Base-by-base conservation (phyloP, 2,329 filamentous ascomycete genomes). In the Pestalotiopsis sp. region DNA sequence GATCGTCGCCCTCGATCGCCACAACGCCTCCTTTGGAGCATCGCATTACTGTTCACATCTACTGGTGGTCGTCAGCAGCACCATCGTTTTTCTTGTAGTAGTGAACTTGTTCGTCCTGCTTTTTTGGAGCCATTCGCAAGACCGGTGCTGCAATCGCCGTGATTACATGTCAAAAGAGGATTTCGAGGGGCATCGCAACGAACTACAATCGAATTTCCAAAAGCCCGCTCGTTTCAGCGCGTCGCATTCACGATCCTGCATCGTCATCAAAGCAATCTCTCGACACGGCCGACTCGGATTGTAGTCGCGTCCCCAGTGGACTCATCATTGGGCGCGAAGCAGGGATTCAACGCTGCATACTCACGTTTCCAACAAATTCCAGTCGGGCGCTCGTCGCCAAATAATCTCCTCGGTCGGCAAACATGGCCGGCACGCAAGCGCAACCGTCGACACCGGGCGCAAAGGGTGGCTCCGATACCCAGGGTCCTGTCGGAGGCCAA, bases 351-450 rank as follows among this genome's bases (percentile, higher is more conserved):
- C n/a, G 17, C 17, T n/a, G 11, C 20, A 52, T n/a, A n/a, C 45
- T n/a, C 20, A 20, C 23, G 23, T 27, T 20, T 27, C 12, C 57
- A 63, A 2, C 60, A 63, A 12, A 23, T 14, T 23, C 5, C 27
- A 38, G 17, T 31, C 36, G 38, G 27, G 60, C 60, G 60, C 45
- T 52, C 45, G n/a, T 23, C 40, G 17, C 41, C 20, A 27, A 38
- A 20, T 52, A 27, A 25, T 31, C 17, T n/a, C 38, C 38, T 20
- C 62, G 27, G 27, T 45, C 64, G 25, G 17, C 17, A 20, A 68
- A 52, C 31, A 78, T 78, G 76, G 75, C 75, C 68, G 74, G 74
- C 70, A 14, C 57, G 7, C 17, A 66, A 63, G 20, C 52, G 20
- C 52, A 41, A 62, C 63, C 31, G 31, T 23, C 64, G 52, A 38